Conservation (phyloP, 1,284 basidiomycete genomes). For the Austroboletus rostrupii region DNA sequence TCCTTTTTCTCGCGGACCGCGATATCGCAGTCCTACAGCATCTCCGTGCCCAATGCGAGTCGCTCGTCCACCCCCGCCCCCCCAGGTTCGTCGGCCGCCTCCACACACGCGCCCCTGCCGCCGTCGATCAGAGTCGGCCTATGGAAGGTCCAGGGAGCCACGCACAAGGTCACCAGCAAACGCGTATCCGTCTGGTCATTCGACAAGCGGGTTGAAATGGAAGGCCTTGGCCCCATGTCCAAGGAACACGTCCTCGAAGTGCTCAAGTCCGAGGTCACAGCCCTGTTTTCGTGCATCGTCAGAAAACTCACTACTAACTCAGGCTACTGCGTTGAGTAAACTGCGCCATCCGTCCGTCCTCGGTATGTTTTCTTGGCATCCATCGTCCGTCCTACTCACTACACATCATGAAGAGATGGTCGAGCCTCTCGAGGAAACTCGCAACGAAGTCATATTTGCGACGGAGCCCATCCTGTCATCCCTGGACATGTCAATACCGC, state of each 20-base stretch:
- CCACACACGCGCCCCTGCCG: constrained; percentile 34
- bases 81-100: constrained; percentile 41
- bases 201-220: constrained; percentile 80
- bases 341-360: constrained; percentile 93
- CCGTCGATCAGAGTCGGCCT: constrained; percentile 71
- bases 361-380: constrained; percentile 41
- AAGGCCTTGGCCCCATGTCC: constrained; percentile 56
- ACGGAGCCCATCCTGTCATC: constrained; percentile 86
- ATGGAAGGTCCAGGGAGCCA: constrained; percentile 82
- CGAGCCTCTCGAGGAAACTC: constrained; percentile 94
- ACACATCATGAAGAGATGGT: constrained; percentile 74
- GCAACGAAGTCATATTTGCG: constrained; percentile 86
- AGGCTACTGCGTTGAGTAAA: constrained; percentile 85
- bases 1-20: constrained; percentile 87
- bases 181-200: constrained; percentile 87
- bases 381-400: constrained; percentile 9
- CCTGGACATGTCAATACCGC: constrained; percentile 69
- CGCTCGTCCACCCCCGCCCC: constrained; percentile 62
- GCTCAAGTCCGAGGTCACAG: constrained; percentile 80
- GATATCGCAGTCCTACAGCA: constrained; percentile 80
- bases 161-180: constrained; percentile 85
- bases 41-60: constrained; percentile 48
- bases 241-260: constrained; percentile 77
- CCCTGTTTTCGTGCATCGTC: constrained; percentile 1
- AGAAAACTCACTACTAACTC: not conserved